Conservation (phyloP, 257 asterid species). For the Nicotiana attenuata region DNA sequence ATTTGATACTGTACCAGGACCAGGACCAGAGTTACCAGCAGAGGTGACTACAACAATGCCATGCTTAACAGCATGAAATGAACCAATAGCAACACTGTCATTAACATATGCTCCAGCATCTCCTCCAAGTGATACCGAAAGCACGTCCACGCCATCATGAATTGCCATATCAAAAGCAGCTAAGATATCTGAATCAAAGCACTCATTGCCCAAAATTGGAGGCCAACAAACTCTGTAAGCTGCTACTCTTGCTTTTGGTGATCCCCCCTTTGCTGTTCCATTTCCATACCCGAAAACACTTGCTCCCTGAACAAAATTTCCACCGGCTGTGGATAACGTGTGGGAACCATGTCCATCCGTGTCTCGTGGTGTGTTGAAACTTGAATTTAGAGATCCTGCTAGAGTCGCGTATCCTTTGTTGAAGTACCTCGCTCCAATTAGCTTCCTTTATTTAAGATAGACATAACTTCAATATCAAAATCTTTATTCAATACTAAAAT, state of each 20-base stretch:
- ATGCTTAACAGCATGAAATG: constrained; percentile 77
- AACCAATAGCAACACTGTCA: constrained; percentile 82
- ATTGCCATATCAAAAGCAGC: constrained; percentile 85
- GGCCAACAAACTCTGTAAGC: constrained; percentile 97
- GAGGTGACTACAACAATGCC: constrained; percentile 79
- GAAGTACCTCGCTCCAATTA: constrained; percentile 88
- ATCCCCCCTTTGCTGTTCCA: constrained; percentile 95
- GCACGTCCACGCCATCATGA: constrained; percentile 84
- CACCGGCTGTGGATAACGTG: constrained; percentile 90
- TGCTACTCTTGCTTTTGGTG: constrained; percentile 89
- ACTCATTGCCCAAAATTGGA: constrained; percentile 52
- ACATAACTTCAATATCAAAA: background rate
- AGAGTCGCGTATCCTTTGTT: constrained; percentile 60
- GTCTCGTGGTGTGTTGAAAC: constrained; percentile 63
- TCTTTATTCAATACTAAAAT: background rate
- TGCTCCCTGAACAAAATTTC: constrained; percentile 58
- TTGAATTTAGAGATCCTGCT: constrained; percentile 59
- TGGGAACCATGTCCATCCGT: constrained; percentile 89
- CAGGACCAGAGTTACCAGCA: constrained; percentile 93
- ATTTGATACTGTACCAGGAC: constrained; percentile 51
- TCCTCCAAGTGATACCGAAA: constrained; percentile 91
- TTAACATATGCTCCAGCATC: constrained; percentile 48
- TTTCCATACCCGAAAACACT: constrained; percentile 73
- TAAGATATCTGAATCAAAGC: constrained; percentile 84
- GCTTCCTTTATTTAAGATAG: constrained; percentile 52